Evolutionary conservation across 352 stramenopile genomes (phyloP), one percentile per base, ranked within the genome.

Genomic region (Phytopythium vexans): DNA sequence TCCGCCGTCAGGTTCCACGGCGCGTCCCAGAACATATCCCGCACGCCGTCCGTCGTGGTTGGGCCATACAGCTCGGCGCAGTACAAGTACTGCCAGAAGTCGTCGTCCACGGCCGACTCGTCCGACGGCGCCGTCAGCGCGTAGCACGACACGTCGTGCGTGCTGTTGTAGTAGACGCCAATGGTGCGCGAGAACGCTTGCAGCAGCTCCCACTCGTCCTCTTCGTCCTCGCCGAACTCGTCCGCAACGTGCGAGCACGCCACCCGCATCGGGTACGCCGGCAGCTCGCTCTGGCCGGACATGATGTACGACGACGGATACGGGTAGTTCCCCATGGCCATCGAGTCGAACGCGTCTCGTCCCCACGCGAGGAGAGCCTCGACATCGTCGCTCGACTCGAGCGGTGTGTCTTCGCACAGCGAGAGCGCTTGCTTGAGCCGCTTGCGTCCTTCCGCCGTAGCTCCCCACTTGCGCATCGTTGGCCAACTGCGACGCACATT

Each of bases 281-380:
- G 91, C 14, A 97, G 60, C 14, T 69, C 56, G n/a, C 61, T 73
- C 45, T 62, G 36, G 39, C 80, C 84, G 42, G 89, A 86, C 51
- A 87, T 72, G 54, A 98, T 92, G 70, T 97, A 98, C 15, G 70
- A 74, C 27, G 82, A 90, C 33, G 89, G 77, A 73, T 97, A 98
- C 6, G 94, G 94, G 70, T 92, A 98, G 65, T 96, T 95, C 32
- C 89, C 92, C 82, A 97, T 97, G 15, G 90, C 88, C 69, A 98
- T 68, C 63, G 77, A 87, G 62, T 87, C 91, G 51, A 86, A 97
- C 33, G 83, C 76, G 12, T 66, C 72, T 41, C 74, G 71, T 35
- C 62, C 50, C 66, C 64, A 82, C 49, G 80, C 60, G 6, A 82
- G 68, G 41, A 92, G 52, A 8, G 14, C 54, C 3, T 56, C 62